Evolutionary conservation across 345 rosid species (phyloP).

Genomic region (Geranium rotundifolium): DNA sequence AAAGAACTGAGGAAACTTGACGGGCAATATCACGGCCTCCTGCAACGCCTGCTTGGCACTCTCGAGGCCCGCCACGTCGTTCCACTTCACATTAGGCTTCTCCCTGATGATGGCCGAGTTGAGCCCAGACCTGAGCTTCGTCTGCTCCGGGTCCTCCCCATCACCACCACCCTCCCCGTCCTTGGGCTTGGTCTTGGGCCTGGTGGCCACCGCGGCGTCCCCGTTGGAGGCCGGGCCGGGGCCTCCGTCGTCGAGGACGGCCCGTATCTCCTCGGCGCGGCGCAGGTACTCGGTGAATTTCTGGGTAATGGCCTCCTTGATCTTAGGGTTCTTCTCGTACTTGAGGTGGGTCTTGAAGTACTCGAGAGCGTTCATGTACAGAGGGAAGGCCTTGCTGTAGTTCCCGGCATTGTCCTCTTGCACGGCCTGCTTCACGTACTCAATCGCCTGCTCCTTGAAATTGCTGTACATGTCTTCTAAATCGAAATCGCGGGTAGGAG

Average conservation of each 20-base stretch:
- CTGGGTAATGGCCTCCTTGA: conserved; percentile 67
- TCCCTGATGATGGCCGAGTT: conserved; percentile 79
- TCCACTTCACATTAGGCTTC: conserved; percentile 85
- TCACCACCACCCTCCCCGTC: conserved; percentile 61
- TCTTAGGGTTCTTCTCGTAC: conserved; percentile 92
- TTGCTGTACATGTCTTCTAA: conserved; percentile 63
- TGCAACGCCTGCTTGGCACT: conserved; percentile 85
- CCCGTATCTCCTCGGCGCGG: conserved; percentile 95
- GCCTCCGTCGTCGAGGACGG: conserved; percentile 79
- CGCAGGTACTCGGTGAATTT: conserved; percentile 85
- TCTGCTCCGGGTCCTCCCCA: conserved; percentile 75
- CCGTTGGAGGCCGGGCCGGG: conserved; percentile 61
- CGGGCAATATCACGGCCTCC: conserved; percentile 94
- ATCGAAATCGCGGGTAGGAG: too few relatives aligned
- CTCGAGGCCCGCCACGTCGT: conserved; percentile 88
- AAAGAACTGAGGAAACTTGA: conserved; percentile 90
- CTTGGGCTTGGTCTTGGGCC: conserved; percentile 66
- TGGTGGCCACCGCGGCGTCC: conserved; percentile 63
- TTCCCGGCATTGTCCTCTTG: conserved; percentile 84
- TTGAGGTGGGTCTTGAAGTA: conserved; percentile 91
- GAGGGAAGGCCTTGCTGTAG: conserved; percentile 72
- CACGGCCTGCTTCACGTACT: conserved; percentile 91
- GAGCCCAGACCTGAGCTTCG: conserved; percentile 69
- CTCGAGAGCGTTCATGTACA: conserved; percentile 91
- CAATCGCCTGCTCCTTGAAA: conserved; percentile 91